These are phyloP conservation scores for Sarocladium brachiariae DNA, from an alignment of 2,329 filamentous ascomycete genomes.

Conservation along the genomic window DNA sequence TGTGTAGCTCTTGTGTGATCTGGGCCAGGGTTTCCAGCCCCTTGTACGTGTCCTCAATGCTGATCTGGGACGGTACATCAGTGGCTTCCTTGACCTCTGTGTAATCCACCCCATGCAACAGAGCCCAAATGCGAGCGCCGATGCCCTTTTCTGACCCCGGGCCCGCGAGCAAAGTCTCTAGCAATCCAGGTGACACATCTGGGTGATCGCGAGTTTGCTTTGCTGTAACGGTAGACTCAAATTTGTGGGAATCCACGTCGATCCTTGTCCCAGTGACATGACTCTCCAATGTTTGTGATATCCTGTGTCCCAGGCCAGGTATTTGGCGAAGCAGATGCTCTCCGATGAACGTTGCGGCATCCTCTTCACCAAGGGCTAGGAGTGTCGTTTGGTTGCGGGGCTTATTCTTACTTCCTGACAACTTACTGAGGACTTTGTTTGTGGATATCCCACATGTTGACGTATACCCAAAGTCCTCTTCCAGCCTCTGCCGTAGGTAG, in stretches of 20 bases:
- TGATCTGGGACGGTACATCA: conserved; percentile 77
- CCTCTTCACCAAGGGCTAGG: conserved; percentile 52
- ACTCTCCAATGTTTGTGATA: conserved; percentile 38
- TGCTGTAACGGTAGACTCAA: conserved; percentile 50
- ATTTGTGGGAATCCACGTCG: conserved; percentile 27
- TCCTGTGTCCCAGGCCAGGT: conserved; percentile 79
- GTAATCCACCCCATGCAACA: conserved; percentile 76
- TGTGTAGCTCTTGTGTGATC: conserved; percentile 61
- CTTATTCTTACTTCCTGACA: conserved; percentile 79
- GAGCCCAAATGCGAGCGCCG: conserved; percentile 64
- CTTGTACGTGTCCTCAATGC: conserved; percentile 87
- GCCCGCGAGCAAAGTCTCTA: conserved; percentile 65
- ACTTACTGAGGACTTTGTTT: conserved; percentile 78
- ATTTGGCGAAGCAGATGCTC: conserved; percentile 69
- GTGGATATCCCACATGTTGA: conserved; percentile 83
- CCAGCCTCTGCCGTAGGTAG: conserved; percentile 64
- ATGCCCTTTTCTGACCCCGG: conserved; percentile 66
- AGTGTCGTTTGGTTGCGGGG: conserved; percentile 82
- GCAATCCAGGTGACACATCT: conserved; percentile 52
- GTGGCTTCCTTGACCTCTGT: conserved; percentile 65
- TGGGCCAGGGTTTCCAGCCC: conserved; percentile 58
- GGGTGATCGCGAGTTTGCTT: conserved; percentile 56
- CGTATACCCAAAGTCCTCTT: conserved; percentile 74
- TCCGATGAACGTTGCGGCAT: conserved; percentile 66
- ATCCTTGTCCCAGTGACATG: conserved; percentile 37